Evolutionary conservation across 163 green algal species (phyloP).

Genomic region (Smithsoniella earleae): DNA sequence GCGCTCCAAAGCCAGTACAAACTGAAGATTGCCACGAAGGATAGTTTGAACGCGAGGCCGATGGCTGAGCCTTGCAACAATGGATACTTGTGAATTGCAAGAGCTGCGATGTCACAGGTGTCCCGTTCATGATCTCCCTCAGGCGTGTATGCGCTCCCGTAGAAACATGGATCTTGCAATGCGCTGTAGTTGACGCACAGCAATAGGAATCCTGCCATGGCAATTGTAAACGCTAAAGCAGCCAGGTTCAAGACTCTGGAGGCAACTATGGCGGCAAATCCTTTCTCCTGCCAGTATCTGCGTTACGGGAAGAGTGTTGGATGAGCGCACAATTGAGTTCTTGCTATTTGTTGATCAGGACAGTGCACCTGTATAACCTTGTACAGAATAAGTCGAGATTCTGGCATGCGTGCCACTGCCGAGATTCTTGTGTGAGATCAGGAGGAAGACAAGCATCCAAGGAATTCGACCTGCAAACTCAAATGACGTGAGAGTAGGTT

Average conservation of each 20-base stretch:
- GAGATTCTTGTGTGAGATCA: background rate
- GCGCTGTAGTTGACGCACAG: constrained; percentile 71
- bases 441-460: background rate
- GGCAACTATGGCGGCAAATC: constrained; percentile 54
- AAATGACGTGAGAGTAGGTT: no score
- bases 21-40: constrained; percentile 70
- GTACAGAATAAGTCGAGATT: constrained; percentile 89
- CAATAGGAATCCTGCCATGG: constrained; percentile 64
- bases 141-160: no score
- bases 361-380: constrained; percentile 64
- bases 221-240: constrained; percentile 82
- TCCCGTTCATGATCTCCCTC: no score
- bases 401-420: constrained; percentile 60
- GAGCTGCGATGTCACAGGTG: constrained; percentile 51
- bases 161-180: no score
- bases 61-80: background rate
- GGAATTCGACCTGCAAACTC: constrained; percentile 1
- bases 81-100: constrained; percentile 37
- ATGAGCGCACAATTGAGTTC: background rate
- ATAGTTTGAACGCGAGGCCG: background rate
- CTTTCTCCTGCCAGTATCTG: constrained; percentile 84
- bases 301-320: background rate
- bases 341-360: background rate
- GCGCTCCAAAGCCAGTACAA: constrained; percentile 69
- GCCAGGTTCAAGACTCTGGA: constrained; percentile 73